These are phyloP conservation scores for Chaetomiaceae sp. DNA, from an alignment of 2,329 filamentous ascomycete species.

Conservation along the genomic window DNA sequence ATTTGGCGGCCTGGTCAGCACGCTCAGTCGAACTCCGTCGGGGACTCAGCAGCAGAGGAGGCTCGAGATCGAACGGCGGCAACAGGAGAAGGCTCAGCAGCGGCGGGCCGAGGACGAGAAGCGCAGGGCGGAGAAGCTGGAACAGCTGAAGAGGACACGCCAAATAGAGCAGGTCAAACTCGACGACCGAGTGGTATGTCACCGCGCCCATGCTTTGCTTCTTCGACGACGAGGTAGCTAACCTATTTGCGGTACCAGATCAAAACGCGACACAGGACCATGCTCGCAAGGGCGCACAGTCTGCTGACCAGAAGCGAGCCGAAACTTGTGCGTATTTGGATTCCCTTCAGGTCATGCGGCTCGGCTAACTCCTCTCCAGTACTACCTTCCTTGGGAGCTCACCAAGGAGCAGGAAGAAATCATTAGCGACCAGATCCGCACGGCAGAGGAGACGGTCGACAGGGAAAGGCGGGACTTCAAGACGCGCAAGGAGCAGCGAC, in stretches of 20 bases:
- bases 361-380: slow-evolving; percentile 48
- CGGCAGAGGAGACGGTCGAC: slow-evolving; percentile 59
- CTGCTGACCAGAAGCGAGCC: slow-evolving; percentile 69
- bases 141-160: slow-evolving; percentile 57
- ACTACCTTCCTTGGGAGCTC: slow-evolving; percentile 80
- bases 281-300: slow-evolving; percentile 67
- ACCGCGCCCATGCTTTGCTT: not conserved
- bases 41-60: slow-evolving; percentile 63
- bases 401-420: slow-evolving; percentile 62
- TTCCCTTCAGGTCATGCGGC: not conserved
- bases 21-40: slow-evolving; percentile 67
- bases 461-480: slow-evolving; percentile 63
- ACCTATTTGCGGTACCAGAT: slow-evolving; percentile 51
- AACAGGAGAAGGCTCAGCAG: slow-evolving; percentile 69
- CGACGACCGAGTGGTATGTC: slow-evolving; percentile 70
- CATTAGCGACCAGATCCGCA: slow-evolving; percentile 66
- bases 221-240: slow-evolving; percentile 25
- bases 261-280: slow-evolving; percentile 66
- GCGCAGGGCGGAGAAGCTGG: slow-evolving; percentile 60
- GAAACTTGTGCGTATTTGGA: slow-evolving; percentile 56
- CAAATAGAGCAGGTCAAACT: slow-evolving; percentile 68
- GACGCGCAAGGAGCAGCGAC: slow-evolving; percentile 40
- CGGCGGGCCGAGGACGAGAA: slow-evolving; percentile 69
- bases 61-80: slow-evolving; percentile 76
- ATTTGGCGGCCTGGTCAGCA: slow-evolving; percentile 77